Evolutionary conservation across 768 basidiomycete genomes (phyloP).

Genomic region (Sarcomyxa edulis): DNA sequence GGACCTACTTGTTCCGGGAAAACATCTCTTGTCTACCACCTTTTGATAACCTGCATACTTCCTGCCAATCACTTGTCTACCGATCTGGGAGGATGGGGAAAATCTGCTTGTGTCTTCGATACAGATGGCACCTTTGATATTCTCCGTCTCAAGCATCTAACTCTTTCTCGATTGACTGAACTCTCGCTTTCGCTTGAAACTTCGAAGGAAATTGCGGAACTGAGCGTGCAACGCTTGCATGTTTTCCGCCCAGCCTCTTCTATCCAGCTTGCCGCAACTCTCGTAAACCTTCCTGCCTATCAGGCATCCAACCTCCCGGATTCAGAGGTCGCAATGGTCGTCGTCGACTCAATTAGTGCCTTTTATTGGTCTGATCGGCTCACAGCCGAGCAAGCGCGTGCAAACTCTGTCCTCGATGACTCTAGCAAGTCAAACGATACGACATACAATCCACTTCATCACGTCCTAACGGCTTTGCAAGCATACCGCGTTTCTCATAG

Average conservation of each 20-base stretch:
- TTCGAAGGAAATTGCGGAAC: constrained; percentile 18
- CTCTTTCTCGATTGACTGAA: constrained; percentile 39
- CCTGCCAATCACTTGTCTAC: constrained; percentile 31
- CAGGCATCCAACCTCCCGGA: constrained; percentile 42
- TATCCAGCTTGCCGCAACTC: constrained; percentile 61
- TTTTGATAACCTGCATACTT: constrained; percentile 54
- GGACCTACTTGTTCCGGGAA: constrained; percentile 74
- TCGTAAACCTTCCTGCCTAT: constrained; percentile 52
- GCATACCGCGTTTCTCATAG: constrained; percentile 41
- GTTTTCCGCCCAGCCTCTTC: constrained; percentile 68
- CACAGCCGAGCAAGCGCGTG: constrained; percentile 46
- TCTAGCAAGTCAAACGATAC: constrained; percentile 9
- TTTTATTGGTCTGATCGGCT: constrained; percentile 80
- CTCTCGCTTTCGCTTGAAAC: constrained; percentile 17
- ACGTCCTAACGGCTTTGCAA: constrained; percentile 44
- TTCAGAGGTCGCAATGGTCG: constrained; percentile 58
- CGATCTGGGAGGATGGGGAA: constrained; percentile 53
- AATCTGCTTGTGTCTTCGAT: constrained; percentile 65
- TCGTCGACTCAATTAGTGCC: constrained; percentile 70
- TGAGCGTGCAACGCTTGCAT: constrained; percentile 51
- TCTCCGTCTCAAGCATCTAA: constrained; percentile 44
- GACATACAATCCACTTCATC: constrained; percentile 30
- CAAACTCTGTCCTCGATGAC: constrained; percentile 10
- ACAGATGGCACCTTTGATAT: constrained; percentile 63
- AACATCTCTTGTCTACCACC: constrained; percentile 67